Base-by-base conservation (phyloP, 2,329 filamentous ascomycete genomes). In the Botrytis cinerea region DNA sequence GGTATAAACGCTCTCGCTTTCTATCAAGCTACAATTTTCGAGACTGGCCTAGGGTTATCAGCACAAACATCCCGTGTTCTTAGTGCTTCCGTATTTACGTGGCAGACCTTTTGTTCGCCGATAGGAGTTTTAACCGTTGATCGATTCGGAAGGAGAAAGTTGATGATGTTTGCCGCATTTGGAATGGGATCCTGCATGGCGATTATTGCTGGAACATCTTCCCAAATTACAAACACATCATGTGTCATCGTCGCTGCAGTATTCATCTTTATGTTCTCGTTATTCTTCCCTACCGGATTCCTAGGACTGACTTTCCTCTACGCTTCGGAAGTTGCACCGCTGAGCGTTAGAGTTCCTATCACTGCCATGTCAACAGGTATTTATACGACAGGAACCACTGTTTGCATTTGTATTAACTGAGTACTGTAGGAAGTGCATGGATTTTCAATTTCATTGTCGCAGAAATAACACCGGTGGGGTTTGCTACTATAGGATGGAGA, bases 121-220 rank as follows among this genome's bases (percentile, higher is more conserved):
- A 78, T 84, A 12, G 82, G 83, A 1, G 76, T 84, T 6, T 81
- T 81, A 25, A 80, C 83, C 2, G 85, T 86, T 70, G 85, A 86
- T 81, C 86, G 87, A 2, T 87, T 91, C 5, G 91, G 91, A 18
- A 89, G 92, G 43, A 87, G 92, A 28, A 87, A 88, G 78, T 86
- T 94, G 74, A 93, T 94, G 90, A 82, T 94, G 28, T 88, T 93
- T 75, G 91, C 91, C 68, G 88, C 89, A 0, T 82, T 87, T 45
- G 89, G 89, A 0, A 90, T 90, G 84, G 88, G 88, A 35, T 80
- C 85, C 3, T 90, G 88, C 63, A 93, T 93, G 91, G 86, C 88
- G 1, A 85, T 93, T 54, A 83, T 89, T 14, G 80, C 81, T 1
- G 80, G 79, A 57, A 77, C 75, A 43, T 79, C 78, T 28, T 63